Evolutionary conservation across 148 eudicot species (phyloP).

Genomic region (Diospyros lotus): DNA sequence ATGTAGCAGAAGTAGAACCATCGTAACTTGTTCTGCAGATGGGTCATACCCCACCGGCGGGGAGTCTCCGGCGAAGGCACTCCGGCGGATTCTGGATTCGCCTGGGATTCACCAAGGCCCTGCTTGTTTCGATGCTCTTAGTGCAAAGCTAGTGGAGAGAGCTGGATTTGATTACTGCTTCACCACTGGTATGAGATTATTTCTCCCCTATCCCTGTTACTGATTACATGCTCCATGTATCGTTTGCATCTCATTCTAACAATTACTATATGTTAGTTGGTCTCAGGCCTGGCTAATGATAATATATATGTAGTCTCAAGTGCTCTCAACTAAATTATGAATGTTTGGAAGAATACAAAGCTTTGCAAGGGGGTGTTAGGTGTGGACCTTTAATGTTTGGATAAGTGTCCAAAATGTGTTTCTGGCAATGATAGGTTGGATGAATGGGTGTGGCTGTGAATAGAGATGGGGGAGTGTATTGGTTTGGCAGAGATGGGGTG

Average conservation of each 20-base stretch:
- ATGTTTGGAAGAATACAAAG: too few species aligned
- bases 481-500: too few species aligned
- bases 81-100: slow-evolving; percentile 52
- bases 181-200: slow-evolving; percentile 51
- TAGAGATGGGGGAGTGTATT: too few species aligned
- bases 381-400: too few species aligned
- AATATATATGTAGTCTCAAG: not conserved
- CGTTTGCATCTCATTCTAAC: not conserved
- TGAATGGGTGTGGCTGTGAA: too few species aligned
- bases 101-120: slow-evolving; percentile 87
- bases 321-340: too few species aligned
- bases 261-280: too few species aligned
- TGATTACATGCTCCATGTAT: not conserved
- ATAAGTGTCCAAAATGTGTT: too few species aligned
- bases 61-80: slow-evolving; percentile 40
- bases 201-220: not conserved
- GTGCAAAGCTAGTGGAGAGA: slow-evolving; percentile 73
- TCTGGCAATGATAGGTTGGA: too few species aligned
- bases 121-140: slow-evolving; percentile 88
- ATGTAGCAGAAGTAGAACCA: not conserved
- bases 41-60: not conserved
- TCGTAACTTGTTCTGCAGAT: not conserved
- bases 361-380: too few species aligned
- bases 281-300: not conserved
- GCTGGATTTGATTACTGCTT: slow-evolving; percentile 81